A percentile compares a stretch with the other conserved stretches of the same genome.
Conservation (phyloP, 108 stramenopile genomes). For the Fistulifera pelliculosa region DNA sequence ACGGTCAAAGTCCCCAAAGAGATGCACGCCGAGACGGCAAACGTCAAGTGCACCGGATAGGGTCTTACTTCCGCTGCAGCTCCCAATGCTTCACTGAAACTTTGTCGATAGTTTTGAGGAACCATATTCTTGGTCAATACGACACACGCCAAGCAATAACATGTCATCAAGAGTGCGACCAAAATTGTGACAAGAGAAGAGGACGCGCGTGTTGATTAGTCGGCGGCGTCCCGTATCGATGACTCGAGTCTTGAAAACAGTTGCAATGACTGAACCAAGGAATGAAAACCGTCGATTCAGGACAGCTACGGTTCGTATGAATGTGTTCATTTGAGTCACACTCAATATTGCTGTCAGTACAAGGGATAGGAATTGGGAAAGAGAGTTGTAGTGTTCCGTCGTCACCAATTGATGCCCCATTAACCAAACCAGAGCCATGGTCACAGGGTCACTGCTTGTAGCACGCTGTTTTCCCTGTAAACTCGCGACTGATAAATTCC, state of each 20-base stretch:
- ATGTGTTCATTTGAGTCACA: constrained; percentile 51
- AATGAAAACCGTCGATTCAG: constrained; percentile 35
- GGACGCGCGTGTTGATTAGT: not conserved
- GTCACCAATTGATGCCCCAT: constrained; percentile 52
- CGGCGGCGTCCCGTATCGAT: too few relatives aligned
- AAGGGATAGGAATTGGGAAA: constrained; percentile 54
- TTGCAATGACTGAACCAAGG: constrained; percentile 15
- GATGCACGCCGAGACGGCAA: constrained; percentile 35
- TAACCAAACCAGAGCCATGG: constrained; percentile 47
- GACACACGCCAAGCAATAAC: constrained; percentile 65
- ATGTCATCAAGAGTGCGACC: constrained; percentile 35
- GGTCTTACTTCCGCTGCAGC: constrained; percentile 34
- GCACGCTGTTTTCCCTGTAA: not conserved
- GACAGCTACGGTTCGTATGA: constrained; percentile 42
- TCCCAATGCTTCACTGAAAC: constrained; percentile 49
- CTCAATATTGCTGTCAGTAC: constrained; percentile 56
- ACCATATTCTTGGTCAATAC: constrained; percentile 62
- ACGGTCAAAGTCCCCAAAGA: constrained; percentile 39
- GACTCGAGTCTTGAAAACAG: constrained; percentile 3
- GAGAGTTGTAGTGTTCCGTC: constrained; percentile 34
- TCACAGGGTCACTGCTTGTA: constrained; percentile 40
- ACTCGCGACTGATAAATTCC: constrained; percentile 16
- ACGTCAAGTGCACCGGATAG: constrained; percentile 38
- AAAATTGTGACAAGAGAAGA: constrained; percentile 4
- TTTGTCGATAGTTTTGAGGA: constrained; percentile 40